A percentile compares a stretch with the other conserved stretches of the same genome.
Evolutionary conservation across 176 grass and related monocot genomes (phyloP).

Genomic region (Aegilops speltoides): DNA sequence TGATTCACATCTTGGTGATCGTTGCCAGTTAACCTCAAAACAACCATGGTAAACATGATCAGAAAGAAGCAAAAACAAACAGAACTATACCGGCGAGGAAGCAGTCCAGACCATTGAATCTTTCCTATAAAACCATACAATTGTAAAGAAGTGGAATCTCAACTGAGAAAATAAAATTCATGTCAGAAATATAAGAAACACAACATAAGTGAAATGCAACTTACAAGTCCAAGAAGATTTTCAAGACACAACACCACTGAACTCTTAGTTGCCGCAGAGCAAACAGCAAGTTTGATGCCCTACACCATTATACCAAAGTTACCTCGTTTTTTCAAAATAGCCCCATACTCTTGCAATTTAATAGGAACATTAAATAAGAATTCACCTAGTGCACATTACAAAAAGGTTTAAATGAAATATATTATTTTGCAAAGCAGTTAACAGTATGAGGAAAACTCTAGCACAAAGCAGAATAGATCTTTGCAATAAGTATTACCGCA

Average conservation of each 20-base stretch:
- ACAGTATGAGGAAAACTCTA: not conserved
- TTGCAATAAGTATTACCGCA: constrained; percentile 75
- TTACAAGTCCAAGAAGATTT: constrained; percentile 96
- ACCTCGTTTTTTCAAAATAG: not conserved
- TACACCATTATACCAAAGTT: constrained; percentile 43
- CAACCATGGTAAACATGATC: not conserved
- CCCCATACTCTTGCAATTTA: not conserved
- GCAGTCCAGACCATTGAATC: constrained; percentile 82
- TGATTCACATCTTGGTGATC: not conserved
- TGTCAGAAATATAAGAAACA: constrained; percentile 26
- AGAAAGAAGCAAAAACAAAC: not conserved
- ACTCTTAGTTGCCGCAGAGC: constrained; percentile 98
- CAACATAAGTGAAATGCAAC: constrained; percentile 20
- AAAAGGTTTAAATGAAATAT: not conserved
- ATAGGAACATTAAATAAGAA: not conserved
- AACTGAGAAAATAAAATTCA: not conserved
- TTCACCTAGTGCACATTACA: not conserved
- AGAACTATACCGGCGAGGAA: constrained; percentile 81
- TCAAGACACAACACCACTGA: constrained; percentile 84
- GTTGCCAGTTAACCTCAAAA: not conserved
- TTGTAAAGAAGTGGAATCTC: constrained; percentile 12
- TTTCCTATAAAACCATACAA: constrained; percentile 57
- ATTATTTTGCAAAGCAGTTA: not conserved
- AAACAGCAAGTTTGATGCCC: constrained; percentile 97
- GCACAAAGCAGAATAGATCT: not conserved